A percentile compares a stretch with the other conserved stretches of the same genome.
Conservation (phyloP, 2,329 filamentous ascomycete genomes). For the Elsinoe batatas region DNA sequence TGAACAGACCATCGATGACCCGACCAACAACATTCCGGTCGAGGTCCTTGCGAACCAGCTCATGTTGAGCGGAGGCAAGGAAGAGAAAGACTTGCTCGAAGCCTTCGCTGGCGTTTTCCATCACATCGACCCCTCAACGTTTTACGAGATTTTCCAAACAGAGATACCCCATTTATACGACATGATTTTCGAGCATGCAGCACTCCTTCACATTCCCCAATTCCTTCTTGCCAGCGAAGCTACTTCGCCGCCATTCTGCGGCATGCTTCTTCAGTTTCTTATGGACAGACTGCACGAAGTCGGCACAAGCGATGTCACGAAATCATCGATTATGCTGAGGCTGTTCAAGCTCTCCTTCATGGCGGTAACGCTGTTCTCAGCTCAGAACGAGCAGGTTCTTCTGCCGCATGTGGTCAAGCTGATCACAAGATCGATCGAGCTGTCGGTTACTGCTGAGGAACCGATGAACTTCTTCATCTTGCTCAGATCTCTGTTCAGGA, state of each 20-base stretch:
- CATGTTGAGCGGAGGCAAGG: conserved; percentile 85
- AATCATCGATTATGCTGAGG: conserved; percentile 81
- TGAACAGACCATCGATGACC: conserved; percentile 64
- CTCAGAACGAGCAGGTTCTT: conserved; percentile 90
- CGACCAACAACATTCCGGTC: conserved; percentile 67
- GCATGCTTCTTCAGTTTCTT: conserved; percentile 93
- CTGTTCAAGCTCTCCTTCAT: conserved; percentile 98
- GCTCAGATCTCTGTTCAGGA: conserved; percentile 82
- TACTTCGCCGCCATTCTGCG: conserved; percentile 92
- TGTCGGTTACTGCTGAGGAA: conserved; percentile 90
- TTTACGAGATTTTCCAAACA: conserved; percentile 95
- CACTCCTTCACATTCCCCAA: conserved; percentile 87
- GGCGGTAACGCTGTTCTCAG: conserved; percentile 92
- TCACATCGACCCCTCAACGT: conserved; percentile 94
- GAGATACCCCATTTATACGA: conserved; percentile 96
- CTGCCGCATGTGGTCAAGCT: conserved; percentile 95
- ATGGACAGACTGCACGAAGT: conserved; percentile 97
- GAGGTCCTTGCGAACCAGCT: conserved; percentile 93
- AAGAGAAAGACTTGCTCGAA: conserved; percentile 94
- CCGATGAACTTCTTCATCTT: conserved; percentile 98
- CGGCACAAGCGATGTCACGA: conserved; percentile 81
- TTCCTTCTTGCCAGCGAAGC: conserved; percentile 98
- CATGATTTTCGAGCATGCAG: conserved; percentile 95
- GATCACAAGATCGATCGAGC: conserved; percentile 90
- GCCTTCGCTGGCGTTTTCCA: conserved; percentile 98